phyloP scores from a whole-genome alignment of 352 stramenopile species.

The Aphanomyces stellatus region DNA sequence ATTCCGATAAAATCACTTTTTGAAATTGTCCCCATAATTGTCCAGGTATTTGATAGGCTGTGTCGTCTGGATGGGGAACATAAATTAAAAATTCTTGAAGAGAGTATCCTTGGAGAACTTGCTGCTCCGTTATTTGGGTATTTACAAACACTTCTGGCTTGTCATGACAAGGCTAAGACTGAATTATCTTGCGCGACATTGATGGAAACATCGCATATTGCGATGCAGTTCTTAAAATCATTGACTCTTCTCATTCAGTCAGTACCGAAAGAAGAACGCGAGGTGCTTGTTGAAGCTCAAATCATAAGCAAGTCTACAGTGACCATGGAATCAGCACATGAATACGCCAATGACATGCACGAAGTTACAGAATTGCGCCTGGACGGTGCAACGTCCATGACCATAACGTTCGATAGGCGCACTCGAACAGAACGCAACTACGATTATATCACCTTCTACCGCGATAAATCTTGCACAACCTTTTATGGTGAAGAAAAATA shows the following conservation, averaged over 20 bases:
- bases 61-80: background rate
- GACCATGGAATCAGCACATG: slow-evolving; percentile 65
- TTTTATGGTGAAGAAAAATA: slow-evolving; percentile 68
- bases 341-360: slow-evolving; percentile 77
- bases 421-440: slow-evolving; percentile 80
- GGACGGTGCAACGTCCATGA: slow-evolving; percentile 55
- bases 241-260: slow-evolving; percentile 28
- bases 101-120: background rate
- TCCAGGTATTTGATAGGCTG: background rate
- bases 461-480: slow-evolving; percentile 41
- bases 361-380: slow-evolving; percentile 60
- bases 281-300: slow-evolving; percentile 17
- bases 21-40: background rate
- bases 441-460: slow-evolving; percentile 86
- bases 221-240: slow-evolving; percentile 30
- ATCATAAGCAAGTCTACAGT: slow-evolving; percentile 20
- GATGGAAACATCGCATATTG: slow-evolving; percentile 23
- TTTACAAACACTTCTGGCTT: background rate
- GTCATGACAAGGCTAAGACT: slow-evolving; percentile 18
- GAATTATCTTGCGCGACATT: background rate
- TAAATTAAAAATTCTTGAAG: background rate
- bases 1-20: background rate
- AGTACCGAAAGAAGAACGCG: slow-evolving; percentile 27
- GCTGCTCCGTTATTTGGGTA: background rate
- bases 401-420: slow-evolving; percentile 72